Base-by-base conservation (phyloP, 768 basidiomycete species). In the Pleurotus pulmonarius region DNA sequence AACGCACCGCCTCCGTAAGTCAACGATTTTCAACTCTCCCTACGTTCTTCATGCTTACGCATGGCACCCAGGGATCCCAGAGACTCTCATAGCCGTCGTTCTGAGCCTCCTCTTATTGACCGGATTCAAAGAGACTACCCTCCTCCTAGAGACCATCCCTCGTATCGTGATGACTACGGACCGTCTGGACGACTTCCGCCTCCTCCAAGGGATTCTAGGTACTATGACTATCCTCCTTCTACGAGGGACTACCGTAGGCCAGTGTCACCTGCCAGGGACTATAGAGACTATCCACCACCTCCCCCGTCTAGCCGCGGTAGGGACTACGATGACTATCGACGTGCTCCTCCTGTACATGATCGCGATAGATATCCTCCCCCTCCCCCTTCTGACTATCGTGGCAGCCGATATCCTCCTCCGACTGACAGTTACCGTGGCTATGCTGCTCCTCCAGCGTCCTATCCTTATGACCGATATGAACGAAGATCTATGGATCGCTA, bases 281-380 rank as follows among this genome's bases (percentile, higher is more conserved):
- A 82, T 63, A 76, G 86, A 39, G 89, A 90, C 57, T 85, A 87
- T 69, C 75, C 78, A 59, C 47, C 22, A 16, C 74, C 77, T 34
- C 71, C 79, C 57, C 69, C 72, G 41, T 70, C 77, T 58, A 70
- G 74, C 60, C 63, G 75, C 58, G 71, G 74, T 61, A 81, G 86
- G 57, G 88, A 92, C 47, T 78, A 83, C 62, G 88, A 92, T 61
- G 90, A 92, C 48, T 86, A 83, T 61, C 78, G 85, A 63, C 74
- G 76, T 34, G 74, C 70, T 29, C 72, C 74, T 58, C 69, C 74
- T 18, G 60, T 65, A 59, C 58, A 74, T 63, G 78, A 80, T 13
- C 72, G 80, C 43, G 80, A 82, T 24, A 78, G 86, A 46, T 87
- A 80, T 56, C 69, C 73, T n/a, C 73, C 83, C 6, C 75, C 75